A percentile compares a stretch with the other conserved stretches of the same genome.
Evolutionary conservation across 345 rosid species (phyloP).

Genomic region (Salix dunnii): DNA sequence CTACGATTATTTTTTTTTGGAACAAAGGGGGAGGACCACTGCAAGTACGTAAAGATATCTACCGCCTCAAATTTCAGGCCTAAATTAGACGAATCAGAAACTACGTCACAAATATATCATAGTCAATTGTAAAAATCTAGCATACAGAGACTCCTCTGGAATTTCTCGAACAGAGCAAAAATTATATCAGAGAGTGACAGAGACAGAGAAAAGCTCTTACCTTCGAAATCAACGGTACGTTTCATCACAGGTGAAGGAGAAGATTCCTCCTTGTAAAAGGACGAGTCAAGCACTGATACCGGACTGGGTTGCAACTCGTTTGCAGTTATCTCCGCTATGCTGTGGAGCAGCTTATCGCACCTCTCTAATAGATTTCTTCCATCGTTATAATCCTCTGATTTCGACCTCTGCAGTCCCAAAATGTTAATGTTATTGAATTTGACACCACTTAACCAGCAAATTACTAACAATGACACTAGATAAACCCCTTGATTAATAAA

Average conservation of each 20-base stretch:
- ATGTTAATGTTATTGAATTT: neutral
- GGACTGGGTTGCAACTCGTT: slow-evolving; percentile 89
- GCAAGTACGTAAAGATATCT: slow-evolving; percentile 12
- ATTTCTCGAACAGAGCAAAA: neutral
- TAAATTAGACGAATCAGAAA: slow-evolving; percentile 2
- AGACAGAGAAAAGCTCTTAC: slow-evolving; percentile 25
- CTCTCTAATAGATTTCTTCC: slow-evolving; percentile 72
- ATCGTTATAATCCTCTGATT: slow-evolving; percentile 53
- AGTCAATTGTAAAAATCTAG: slow-evolving; percentile 24
- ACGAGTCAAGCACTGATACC: slow-evolving; percentile 83
- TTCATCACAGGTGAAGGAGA: slow-evolving; percentile 82
- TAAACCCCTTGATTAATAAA: neutral
- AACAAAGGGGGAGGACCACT: slow-evolving; percentile 25
- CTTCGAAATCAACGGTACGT: slow-evolving; percentile 74
- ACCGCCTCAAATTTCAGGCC: neutral
- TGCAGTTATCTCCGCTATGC: slow-evolving; percentile 82
- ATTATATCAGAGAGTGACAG: neutral
- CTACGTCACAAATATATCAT: slow-evolving; percentile 11
- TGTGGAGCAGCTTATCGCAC: slow-evolving; percentile 80
- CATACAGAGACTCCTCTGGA: neutral
- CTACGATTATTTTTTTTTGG: too few species aligned
- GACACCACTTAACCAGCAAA: neutral
- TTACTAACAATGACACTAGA: neutral
- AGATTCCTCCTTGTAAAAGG: slow-evolving; percentile 76
- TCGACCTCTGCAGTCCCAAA: slow-evolving; percentile 40